Evolutionary conservation across 2,329 filamentous ascomycete species (phyloP), one percentile per base, ranked within the genome.

Genomic region (Massarina eburnea): DNA sequence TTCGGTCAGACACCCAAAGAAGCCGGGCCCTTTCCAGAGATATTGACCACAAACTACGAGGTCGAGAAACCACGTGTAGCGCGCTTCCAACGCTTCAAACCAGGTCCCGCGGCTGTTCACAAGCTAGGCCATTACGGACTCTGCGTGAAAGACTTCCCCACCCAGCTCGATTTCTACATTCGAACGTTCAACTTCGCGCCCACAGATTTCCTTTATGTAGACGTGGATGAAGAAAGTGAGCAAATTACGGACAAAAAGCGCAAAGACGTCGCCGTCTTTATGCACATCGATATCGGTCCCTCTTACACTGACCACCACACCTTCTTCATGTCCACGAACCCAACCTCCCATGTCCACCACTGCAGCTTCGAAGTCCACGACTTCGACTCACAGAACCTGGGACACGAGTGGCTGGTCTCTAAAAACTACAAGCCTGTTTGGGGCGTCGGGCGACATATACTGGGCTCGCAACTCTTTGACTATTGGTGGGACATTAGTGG

Each of bases 401-500:
- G 86, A 1, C 86, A 89, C 67, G 79, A 86, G 58, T 88, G 83
- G 82, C 70, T 89, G 50, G 74, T 74, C 2, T 71, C 80, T 51
- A 80, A 83, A 64, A 81, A 80, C 1, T 86, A 86, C 61, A 77
- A 76, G 57, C 80, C 76, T 55, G 83, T 83, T 51, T 89, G 86
- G 86, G 86, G 86, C 1, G 80, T 89, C 0, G 86, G 86, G 0
- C 70, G 86, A 41, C 85, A 89, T 71, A 78, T 88, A 18, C 74
- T 88, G 56, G 85, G 85, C 3, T 82, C 78, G 51, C 85, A 88
- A 69, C 81, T 89, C 41, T 89, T 89, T 55, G 84, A 88, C 59
- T 88, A 87, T 64, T 87, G 83, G 83, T 84, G 80, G 59, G 84
- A 87, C 66, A 79, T 80, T 0, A 76, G 73, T 3, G 74, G 75